Base-by-base conservation (phyloP, 306 rosid genomes). In the Malus sieversii region DNA sequence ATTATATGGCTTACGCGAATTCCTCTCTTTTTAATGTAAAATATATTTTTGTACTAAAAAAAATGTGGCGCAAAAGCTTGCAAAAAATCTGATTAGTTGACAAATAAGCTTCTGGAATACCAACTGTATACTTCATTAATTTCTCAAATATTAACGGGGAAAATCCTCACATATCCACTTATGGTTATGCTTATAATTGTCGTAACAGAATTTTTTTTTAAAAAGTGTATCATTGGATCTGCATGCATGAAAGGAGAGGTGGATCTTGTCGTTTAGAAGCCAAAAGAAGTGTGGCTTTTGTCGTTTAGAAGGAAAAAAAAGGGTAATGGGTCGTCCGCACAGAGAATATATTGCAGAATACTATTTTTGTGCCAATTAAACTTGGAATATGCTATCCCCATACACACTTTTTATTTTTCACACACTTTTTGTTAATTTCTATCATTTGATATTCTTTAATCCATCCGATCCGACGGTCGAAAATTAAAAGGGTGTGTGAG, bases 301-400 rank as follows among this genome's bases (percentile, higher is more conserved):
- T 48, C 8, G 20, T 48, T 48, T 18, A 4, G 55, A 48, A 48
- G 55, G 4, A 4, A 16, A 46, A 46, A 4, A 14, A 4, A 14
- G 2, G 40, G 40, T 1, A 35, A 6, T 35, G 40, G 73, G 11
- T 58, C 55, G 22, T 19, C 58, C 40, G 15, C 48, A 25, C 38
- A n/a, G 22, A 57, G 35, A 40, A 70, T 25, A 42, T 75, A 30
- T 32, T 29, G 42, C 8, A 48, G 77, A 76, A 65, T 70, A 70
- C 71, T 62, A 65, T 76, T 70, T 71, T 70, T 66, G 53, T 71
- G 77, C 64, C 33, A 25, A 40, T 29, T 59, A 62, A 16, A 19
- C 0, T 61, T 25, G 5, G 20, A 2, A 40, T 35, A 2, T 35
- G 40, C 9, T 35, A 35, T 35, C 8, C 8, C 8, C 8, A 35